Conservation (phyloP, 2,329 filamentous ascomycete species). For the Mollisia scopiformis region DNA sequence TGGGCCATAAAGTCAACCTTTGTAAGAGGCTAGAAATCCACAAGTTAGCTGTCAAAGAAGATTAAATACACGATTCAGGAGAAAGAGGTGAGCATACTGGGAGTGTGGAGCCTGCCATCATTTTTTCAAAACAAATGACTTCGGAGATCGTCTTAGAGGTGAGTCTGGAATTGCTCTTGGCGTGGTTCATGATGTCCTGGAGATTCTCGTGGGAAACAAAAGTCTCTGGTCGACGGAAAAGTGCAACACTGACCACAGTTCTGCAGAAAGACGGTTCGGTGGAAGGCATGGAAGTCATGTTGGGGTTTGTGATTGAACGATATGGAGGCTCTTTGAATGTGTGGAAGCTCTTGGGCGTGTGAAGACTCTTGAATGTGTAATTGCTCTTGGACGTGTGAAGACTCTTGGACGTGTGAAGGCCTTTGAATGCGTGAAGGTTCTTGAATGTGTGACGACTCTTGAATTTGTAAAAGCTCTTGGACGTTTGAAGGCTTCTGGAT, state of each 20-base stretch:
- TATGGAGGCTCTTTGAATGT: not conserved
- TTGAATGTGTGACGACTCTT: no score
- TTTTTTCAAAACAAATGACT: slow-evolving; percentile 9
- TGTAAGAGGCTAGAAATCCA: slow-evolving; percentile 8
- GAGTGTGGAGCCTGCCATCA: slow-evolving; percentile 10
- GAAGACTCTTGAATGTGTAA: no score
- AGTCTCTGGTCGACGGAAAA: slow-evolving; percentile 3
- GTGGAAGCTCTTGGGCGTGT: no score
- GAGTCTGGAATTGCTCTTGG: no score
- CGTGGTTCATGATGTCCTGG: not conserved
- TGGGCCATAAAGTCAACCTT: slow-evolving; percentile 3
- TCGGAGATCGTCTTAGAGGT: slow-evolving; percentile 8
- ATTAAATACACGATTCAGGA: not conserved
- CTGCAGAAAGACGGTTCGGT: not conserved
- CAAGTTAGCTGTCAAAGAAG: not conserved
- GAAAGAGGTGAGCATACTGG: slow-evolving; percentile 5
- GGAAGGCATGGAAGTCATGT: not conserved
- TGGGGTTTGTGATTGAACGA: not conserved
- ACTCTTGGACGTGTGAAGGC: no score
- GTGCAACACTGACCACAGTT: slow-evolving; percentile 3
- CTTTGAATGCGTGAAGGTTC: no score
- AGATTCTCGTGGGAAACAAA: not conserved
- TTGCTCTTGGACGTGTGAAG: no score
- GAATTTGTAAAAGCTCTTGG: no score
- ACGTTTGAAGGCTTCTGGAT: no score